Evolutionary conservation across 495 filamentous ascomycete species (phyloP).

Genomic region (Aspergillus campestris): DNA sequence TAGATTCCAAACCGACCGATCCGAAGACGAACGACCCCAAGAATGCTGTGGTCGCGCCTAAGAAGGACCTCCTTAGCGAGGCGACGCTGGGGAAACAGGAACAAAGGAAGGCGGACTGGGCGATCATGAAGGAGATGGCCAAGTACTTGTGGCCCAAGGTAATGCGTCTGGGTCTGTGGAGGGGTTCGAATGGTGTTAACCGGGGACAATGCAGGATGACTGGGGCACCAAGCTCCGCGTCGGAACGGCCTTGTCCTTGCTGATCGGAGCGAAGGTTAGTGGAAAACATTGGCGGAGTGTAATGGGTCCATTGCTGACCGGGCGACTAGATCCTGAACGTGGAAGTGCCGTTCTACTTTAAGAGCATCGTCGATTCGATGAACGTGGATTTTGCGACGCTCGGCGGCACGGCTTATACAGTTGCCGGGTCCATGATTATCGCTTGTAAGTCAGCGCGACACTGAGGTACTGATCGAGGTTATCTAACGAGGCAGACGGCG

Average conservation of each 20-base stretch:
- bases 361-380: slow-evolving; percentile 93
- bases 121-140: slow-evolving; percentile 96
- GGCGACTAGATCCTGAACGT: slow-evolving; percentile 71
- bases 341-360: slow-evolving; percentile 98
- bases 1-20: slow-evolving; percentile 10
- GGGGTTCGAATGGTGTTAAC: slow-evolving; percentile 7
- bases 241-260: slow-evolving; percentile 64
- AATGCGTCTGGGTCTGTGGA: slow-evolving; percentile 5
- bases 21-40: slow-evolving; percentile 15
- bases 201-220: slow-evolving; percentile 45
- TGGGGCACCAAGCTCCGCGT: slow-evolving; percentile 78
- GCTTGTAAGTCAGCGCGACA: slow-evolving; percentile 48
- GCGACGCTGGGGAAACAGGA: slow-evolving; percentile 57
- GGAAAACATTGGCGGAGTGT: not conserved
- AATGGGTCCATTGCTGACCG: slow-evolving; percentile 9
- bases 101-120: slow-evolving; percentile 95
- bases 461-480: no score
- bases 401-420: slow-evolving; percentile 78
- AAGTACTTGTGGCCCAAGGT: slow-evolving; percentile 95
- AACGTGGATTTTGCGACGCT: slow-evolving; percentile 82
- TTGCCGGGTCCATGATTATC: slow-evolving; percentile 85
- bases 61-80: slow-evolving; percentile 49
- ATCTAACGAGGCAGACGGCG: slow-evolving; percentile 54
- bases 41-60: slow-evolving; percentile 26
- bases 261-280: slow-evolving; percentile 76